Percentiles rank a stretch among this genome's conserved stretches.
Conservation (phyloP, 139 green algal genomes). For the Chlamydomonas urium region DNA sequence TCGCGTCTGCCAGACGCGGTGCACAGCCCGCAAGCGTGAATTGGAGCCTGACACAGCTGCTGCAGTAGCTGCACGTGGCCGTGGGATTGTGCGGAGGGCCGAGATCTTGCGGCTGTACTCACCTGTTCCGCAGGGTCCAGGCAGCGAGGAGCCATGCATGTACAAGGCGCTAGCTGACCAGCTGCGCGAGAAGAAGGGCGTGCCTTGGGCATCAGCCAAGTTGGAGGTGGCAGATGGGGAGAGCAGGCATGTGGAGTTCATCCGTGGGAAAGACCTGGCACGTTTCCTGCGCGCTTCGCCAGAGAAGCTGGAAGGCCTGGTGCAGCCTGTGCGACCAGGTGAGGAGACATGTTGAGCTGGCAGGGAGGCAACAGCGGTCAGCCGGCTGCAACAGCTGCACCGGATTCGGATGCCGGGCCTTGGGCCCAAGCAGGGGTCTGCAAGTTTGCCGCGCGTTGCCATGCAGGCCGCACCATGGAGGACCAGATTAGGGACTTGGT, state of each 20-base stretch:
- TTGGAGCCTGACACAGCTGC: too few relatives aligned
- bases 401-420: not conserved
- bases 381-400: not conserved
- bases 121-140: too few relatives aligned
- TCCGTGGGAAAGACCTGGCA: slow-evolving; percentile 40
- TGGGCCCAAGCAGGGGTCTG: too few relatives aligned
- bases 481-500: slow-evolving; percentile 33
- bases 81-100: too few relatives aligned
- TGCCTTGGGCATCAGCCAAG: slow-evolving; percentile 26
- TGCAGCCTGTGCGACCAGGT: slow-evolving; percentile 21
- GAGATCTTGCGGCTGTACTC: too few relatives aligned
- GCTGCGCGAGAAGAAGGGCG: slow-evolving; percentile 35
- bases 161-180: slow-evolving; percentile 29
- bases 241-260: slow-evolving; percentile 23
- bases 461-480: slow-evolving; percentile 20
- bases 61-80: too few relatives aligned
- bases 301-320: slow-evolving; percentile 27
- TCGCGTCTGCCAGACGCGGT: too few relatives aligned
- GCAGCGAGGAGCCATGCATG: not conserved
- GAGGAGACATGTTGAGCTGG: not conserved
- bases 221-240: slow-evolving; percentile 24
- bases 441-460: not conserved
- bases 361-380: not conserved
- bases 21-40: too few relatives aligned
- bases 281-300: slow-evolving; percentile 23